Evolutionary conservation across 2,329 filamentous ascomycete genomes (phyloP).

Genomic region (Fusarium succisae): DNA sequence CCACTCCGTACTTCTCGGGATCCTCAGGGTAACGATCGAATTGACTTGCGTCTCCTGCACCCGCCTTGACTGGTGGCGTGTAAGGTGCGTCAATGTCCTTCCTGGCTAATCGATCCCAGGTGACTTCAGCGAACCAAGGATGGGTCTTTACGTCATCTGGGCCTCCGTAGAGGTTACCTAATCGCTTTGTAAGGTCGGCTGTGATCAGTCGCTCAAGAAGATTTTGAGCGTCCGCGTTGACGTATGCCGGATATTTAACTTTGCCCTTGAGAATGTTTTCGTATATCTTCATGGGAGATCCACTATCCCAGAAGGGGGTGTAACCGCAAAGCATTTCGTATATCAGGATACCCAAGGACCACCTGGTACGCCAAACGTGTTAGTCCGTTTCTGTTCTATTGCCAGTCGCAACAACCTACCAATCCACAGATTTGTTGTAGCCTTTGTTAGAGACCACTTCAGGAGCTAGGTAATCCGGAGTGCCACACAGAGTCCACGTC

Average conservation of each 20-base stretch:
- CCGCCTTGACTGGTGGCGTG: constrained; percentile 92
- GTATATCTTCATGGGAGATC: constrained; percentile 98
- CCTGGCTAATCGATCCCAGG: constrained; percentile 91
- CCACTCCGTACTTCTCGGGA: constrained; percentile 86
- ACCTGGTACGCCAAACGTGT: constrained; percentile 67
- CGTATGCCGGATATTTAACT: constrained; percentile 96
- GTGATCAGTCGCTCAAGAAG: constrained; percentile 94
- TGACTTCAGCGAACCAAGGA: constrained; percentile 96
- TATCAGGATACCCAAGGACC: constrained; percentile 97
- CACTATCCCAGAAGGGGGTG: constrained; percentile 98
- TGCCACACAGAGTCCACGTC: constrained; percentile 98
- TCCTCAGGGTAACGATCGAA: constrained; percentile 99
- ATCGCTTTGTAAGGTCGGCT: constrained; percentile 89
- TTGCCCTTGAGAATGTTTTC: constrained; percentile 97
- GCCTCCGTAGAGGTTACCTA: constrained; percentile 93
- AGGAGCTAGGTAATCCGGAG: constrained; percentile 95
- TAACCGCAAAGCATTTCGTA: constrained; percentile 99
- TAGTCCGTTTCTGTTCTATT: neutral
- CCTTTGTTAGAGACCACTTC: constrained; percentile 99
- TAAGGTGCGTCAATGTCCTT: constrained; percentile 99
- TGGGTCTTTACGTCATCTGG: constrained; percentile 94
- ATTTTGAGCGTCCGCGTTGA: constrained; percentile 93
- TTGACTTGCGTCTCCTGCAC: constrained; percentile 93
- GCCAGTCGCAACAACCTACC: constrained; percentile 67
- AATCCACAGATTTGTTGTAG: constrained; percentile 99